Conservation (phyloP, 1,284 basidiomycete species). For the Ceratobasidium sp. region DNA sequence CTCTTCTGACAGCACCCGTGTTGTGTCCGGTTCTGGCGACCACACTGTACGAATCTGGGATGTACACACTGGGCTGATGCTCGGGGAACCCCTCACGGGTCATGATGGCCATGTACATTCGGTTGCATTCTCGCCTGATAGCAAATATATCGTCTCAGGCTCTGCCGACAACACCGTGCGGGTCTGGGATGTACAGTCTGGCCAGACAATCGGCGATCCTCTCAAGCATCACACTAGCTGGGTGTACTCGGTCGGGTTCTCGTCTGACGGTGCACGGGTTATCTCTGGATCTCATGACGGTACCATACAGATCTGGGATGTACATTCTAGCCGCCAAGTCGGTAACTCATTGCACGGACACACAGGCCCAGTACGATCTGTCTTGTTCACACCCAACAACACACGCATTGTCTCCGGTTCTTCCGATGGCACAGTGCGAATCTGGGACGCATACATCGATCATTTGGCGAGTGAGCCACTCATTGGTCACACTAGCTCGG, state of each 20-base stretch:
- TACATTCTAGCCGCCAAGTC: neutral
- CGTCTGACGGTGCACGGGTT: slow-evolving; percentile 37
- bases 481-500: neutral
- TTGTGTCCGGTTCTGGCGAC: neutral
- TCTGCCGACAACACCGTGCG: neutral
- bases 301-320: slow-evolving; percentile 24
- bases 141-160: neutral
- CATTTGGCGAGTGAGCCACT: neutral
- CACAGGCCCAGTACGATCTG: neutral
- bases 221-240: neutral
- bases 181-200: neutral
- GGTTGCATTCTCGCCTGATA: neutral
- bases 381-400: slow-evolving; percentile 44
- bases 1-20: neutral
- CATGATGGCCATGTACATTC: neutral
- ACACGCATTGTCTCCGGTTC: slow-evolving; percentile 36
- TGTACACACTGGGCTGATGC: too few species aligned
- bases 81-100: neutral
- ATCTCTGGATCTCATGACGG: slow-evolving; percentile 43
- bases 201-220: neutral
- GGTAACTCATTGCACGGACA: slow-evolving; percentile 17
- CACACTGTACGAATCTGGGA: neutral
- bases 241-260: neutral
- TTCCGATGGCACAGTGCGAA: slow-evolving; percentile 34
- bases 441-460: slow-evolving; percentile 39